phyloP scores from a whole-genome alignment of 805 yeast genomes.

The Barnettozyma wickerhamii region DNA sequence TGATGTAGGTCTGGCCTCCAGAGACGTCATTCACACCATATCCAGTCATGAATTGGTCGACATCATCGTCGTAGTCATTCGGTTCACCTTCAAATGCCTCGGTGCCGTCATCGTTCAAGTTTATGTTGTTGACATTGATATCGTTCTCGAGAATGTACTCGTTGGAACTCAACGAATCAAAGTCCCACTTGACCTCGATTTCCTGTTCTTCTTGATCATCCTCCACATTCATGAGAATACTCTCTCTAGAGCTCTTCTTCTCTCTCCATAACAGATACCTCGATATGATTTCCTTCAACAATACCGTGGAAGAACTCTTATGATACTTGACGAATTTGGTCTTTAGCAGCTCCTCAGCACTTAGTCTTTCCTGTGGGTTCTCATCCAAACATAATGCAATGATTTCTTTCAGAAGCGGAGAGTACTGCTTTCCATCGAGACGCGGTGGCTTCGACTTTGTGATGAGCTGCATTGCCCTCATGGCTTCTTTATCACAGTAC shows the following conservation, averaged over 20 bases:
- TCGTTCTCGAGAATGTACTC: constrained; percentile 74
- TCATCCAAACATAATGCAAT: constrained; percentile 93
- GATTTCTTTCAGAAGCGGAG: constrained; percentile 73
- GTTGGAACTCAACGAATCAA: constrained; percentile 71
- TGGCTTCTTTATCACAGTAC: constrained; percentile 89
- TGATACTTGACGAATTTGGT: constrained; percentile 67
- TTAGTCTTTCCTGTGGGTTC: constrained; percentile 81
- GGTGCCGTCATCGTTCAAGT: constrained; percentile 18
- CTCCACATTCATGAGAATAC: constrained; percentile 36
- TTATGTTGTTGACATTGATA: constrained; percentile 40
- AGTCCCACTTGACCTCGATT: constrained; percentile 76
- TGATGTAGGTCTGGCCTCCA: constrained; percentile 4
- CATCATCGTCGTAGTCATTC: constrained; percentile 26
- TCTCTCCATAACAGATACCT: constrained; percentile 76
- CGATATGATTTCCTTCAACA: constrained; percentile 69
- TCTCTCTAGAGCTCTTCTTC: constrained; percentile 50
- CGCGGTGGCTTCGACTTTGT: constrained; percentile 94
- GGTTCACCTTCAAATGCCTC: constrained; percentile 20
- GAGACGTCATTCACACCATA: constrained; percentile 14
- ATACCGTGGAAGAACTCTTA: constrained; percentile 52
- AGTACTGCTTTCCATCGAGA: constrained; percentile 83
- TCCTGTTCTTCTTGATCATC: constrained; percentile 38
- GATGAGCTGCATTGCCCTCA: constrained; percentile 90
- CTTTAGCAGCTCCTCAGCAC: constrained; percentile 79
- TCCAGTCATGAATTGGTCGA: constrained; percentile 26